These are phyloP conservation scores for Prototheca stagnorum DNA, from an alignment of 163 green algal species.

Conservation along the genomic window DNA sequence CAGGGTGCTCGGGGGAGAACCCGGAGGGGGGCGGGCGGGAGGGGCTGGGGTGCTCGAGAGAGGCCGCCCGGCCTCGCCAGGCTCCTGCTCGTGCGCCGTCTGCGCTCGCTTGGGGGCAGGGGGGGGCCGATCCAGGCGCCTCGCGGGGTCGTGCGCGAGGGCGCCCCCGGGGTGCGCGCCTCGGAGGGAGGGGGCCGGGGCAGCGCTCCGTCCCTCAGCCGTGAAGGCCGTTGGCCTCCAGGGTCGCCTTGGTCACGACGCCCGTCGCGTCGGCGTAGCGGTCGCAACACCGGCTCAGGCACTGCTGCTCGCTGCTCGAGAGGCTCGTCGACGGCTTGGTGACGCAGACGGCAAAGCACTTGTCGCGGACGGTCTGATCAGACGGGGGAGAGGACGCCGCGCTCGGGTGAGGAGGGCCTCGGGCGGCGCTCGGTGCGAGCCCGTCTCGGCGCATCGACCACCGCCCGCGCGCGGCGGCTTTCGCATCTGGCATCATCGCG, in stretches of 20 bases:
- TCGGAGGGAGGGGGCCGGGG: too few relatives aligned
- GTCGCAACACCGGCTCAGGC: conserved; percentile 54
- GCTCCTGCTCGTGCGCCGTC: too few relatives aligned
- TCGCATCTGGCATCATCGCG: background rate
- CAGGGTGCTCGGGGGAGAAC: too few relatives aligned
- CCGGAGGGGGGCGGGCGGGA: too few relatives aligned
- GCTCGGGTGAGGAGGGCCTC: background rate
- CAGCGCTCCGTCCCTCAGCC: too few relatives aligned
- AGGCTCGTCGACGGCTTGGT: conserved; percentile 47
- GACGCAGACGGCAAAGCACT: conserved; percentile 66
- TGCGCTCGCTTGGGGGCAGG: too few relatives aligned
- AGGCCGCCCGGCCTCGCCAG: too few relatives aligned
- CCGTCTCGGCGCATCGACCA: background rate
- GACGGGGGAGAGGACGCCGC: background rate
- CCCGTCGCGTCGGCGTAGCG: conserved; percentile 31
- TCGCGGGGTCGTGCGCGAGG: too few relatives aligned
- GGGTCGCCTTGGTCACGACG: conserved; percentile 37
- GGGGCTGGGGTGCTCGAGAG: too few relatives aligned
- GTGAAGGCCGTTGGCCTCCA: conserved; percentile 13
- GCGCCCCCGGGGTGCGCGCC: conserved; percentile 28
- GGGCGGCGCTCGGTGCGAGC: background rate
- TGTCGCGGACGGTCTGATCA: conserved; percentile 47
- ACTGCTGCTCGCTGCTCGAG: conserved; percentile 48
- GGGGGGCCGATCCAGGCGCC: too few relatives aligned
- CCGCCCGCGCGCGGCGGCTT: background rate